A percentile compares a stretch with the other conserved stretches of the same genome.
phyloP scores from a whole-genome alignment of 1,139 yeast species.

The Waltiozyma solani region DNA sequence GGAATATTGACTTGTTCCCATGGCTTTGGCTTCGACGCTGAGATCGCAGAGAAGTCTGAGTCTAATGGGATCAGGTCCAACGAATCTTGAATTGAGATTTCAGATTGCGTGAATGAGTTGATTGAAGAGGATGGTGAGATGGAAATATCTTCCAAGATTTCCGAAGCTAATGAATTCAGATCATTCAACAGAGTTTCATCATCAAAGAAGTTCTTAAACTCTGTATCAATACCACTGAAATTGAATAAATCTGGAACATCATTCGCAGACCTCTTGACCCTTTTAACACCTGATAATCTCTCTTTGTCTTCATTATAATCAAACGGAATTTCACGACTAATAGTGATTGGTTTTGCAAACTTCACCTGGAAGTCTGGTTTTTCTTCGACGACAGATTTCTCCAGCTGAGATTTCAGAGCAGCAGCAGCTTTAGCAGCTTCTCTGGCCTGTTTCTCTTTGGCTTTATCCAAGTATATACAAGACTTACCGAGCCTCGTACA shows the following conservation, averaged over 20 bases:
- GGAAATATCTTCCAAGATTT: background rate
- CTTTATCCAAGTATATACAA: slow-evolving; percentile 34
- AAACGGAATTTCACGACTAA: background rate
- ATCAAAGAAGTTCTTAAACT: background rate
- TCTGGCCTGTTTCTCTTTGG: slow-evolving; percentile 26
- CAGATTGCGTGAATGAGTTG: background rate
- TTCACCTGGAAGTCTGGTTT: background rate
- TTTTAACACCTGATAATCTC: no score
- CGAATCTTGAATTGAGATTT: background rate
- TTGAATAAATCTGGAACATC: background rate
- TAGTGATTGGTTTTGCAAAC: background rate
- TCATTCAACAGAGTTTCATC: background rate
- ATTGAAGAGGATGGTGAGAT: background rate
- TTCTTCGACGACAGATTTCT: background rate
- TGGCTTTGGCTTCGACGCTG: background rate
- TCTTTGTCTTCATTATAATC: background rate
- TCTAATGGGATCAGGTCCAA: no score
- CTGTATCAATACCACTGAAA: background rate
- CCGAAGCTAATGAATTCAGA: background rate
- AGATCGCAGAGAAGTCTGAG: no score
- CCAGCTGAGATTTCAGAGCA: background rate
- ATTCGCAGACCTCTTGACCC: no score
- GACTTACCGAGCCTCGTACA: slow-evolving; percentile 38
- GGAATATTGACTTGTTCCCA: background rate
- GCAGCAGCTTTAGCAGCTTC: slow-evolving; percentile 5